A percentile compares a stretch with the other conserved stretches of the same genome.
Evolutionary conservation across 225 moss, liverwort and hornwort genomes (phyloP).

Genomic region (Lunularia cruciata): DNA sequence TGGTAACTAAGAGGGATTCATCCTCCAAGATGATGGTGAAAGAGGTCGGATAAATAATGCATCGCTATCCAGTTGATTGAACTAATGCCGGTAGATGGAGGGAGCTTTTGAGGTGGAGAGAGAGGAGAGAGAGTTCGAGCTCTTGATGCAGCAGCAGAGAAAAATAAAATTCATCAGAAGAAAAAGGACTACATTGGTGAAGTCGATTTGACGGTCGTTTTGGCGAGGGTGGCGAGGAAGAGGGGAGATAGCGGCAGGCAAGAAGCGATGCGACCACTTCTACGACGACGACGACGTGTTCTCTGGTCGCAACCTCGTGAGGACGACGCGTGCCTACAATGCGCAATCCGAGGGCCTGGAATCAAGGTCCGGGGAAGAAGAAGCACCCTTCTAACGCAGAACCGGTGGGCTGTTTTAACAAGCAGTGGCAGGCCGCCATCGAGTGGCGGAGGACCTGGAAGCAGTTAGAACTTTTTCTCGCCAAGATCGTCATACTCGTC

Average conservation of each 20-base stretch:
- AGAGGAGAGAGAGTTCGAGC: no score
- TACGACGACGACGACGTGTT: no score
- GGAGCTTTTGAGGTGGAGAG: no score
- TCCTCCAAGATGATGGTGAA: no score
- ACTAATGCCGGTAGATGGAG: no score
- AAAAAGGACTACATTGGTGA: background rate
- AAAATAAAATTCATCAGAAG: background rate
- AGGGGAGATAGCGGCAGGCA: background rate
- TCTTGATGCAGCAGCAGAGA: no score
- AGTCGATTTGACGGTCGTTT: no score
- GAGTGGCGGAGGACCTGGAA: background rate
- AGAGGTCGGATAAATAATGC: no score
- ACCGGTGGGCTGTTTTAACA: background rate
- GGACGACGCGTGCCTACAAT: background rate
- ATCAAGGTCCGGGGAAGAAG: constrained; percentile 10
- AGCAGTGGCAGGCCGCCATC: background rate
- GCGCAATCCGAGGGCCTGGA: constrained; percentile 5
- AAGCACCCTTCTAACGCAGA: background rate
- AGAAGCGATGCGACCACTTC: no score
- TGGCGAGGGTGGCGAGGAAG: background rate
- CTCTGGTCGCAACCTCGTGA: no score
- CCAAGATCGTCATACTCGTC: constrained; percentile 18
- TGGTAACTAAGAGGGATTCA: no score
- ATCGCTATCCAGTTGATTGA: no score
- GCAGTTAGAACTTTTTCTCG: background rate